Conservation (phyloP, 2,329 filamentous ascomycete genomes). For the Fusarium sp. region DNA sequence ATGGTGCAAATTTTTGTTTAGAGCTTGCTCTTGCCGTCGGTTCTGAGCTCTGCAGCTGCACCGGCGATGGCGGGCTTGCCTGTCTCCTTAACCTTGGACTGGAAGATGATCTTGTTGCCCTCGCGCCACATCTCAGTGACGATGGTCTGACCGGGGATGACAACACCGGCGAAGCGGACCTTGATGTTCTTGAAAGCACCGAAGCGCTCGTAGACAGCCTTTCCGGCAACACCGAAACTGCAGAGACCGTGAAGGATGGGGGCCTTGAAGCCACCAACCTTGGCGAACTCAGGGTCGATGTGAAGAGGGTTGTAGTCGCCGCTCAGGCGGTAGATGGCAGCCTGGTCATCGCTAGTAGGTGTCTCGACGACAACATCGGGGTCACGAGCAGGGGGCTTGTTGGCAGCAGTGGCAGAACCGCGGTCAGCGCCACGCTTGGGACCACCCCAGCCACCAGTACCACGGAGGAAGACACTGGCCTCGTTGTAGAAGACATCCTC, state of each 20-base stretch:
- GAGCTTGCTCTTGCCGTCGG: slow-evolving; percentile 47
- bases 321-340: slow-evolving; percentile 90
- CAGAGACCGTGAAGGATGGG: slow-evolving; percentile 98
- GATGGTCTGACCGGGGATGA: slow-evolving; percentile 88
- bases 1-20: slow-evolving; percentile 32
- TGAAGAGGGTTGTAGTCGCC: slow-evolving; percentile 97
- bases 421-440: slow-evolving; percentile 80
- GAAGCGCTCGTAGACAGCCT: slow-evolving; percentile 87
- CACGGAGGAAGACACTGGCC: slow-evolving; percentile 89
- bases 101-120: slow-evolving; percentile 81
- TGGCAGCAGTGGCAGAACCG: slow-evolving; percentile 81
- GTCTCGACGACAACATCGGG: slow-evolving; percentile 88
- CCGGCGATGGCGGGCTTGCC: slow-evolving; percentile 88
- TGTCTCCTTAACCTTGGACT: slow-evolving; percentile 90
- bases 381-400: slow-evolving; percentile 79
- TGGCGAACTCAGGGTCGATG: slow-evolving; percentile 93
- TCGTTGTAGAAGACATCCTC: slow-evolving; percentile 98
- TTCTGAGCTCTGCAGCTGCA: slow-evolving; percentile 79
- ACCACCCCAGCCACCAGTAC: slow-evolving; percentile 90
- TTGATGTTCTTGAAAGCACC: slow-evolving; percentile 91
- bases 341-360: slow-evolving; percentile 89
- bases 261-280: slow-evolving; percentile 92
- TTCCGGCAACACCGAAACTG: slow-evolving; percentile 90
- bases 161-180: slow-evolving; percentile 87
- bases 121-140: slow-evolving; percentile 97